phyloP scores from a whole-genome alignment of 257 asterid genomes.

The Capsicum pubescens region DNA sequence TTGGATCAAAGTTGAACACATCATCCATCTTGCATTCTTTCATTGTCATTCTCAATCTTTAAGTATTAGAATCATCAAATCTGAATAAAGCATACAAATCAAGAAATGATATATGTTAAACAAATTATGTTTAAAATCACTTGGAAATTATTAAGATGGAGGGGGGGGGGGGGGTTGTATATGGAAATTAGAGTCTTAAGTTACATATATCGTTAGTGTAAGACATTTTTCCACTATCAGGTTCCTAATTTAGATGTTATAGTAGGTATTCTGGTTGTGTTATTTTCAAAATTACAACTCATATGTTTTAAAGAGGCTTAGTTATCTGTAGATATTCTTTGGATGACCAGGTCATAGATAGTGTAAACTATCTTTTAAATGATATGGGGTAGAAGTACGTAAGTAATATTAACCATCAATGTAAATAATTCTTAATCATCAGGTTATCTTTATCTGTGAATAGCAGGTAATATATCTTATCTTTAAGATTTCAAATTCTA shows the following conservation, averaged over 20 bases:
- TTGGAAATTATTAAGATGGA: too few species aligned
- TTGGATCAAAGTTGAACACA: constrained; percentile 55
- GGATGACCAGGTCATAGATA: background rate
- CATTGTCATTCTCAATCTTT: constrained; percentile 40
- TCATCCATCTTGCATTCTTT: constrained; percentile 36
- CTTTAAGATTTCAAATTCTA: too few species aligned
- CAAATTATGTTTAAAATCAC: background rate
- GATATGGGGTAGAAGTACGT: too few species aligned
- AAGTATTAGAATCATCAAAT: constrained; percentile 62
- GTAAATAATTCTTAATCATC: too few species aligned
- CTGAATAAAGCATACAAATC: too few species aligned
- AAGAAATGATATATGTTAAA: too few species aligned
- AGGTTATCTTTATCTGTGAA: too few species aligned
- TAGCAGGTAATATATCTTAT: too few species aligned
- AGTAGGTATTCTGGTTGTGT: background rate
- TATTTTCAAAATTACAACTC: background rate
- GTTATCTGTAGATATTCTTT: background rate
- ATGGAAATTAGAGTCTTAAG: background rate
- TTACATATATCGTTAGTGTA: background rate
- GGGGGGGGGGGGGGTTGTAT: too few species aligned
- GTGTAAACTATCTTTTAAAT: too few species aligned
- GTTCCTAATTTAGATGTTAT: background rate
- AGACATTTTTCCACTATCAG: background rate
- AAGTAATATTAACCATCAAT: too few species aligned
- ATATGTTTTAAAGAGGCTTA: background rate